Conservation (phyloP, 495 filamentous ascomycete species). For the Aeminium ludgeri region DNA sequence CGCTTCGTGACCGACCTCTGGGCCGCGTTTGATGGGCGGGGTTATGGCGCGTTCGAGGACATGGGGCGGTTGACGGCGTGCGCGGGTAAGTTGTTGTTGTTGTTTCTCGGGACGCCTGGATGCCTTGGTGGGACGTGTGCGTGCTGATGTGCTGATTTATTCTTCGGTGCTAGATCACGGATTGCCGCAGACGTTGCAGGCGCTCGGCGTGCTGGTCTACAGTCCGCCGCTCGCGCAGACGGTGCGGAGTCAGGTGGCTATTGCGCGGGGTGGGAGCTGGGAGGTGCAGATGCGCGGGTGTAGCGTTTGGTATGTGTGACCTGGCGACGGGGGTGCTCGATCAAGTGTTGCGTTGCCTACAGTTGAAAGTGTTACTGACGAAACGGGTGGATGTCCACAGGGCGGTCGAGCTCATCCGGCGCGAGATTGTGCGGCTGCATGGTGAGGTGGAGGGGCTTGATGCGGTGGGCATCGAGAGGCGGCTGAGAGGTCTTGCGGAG, state of each 20-base stretch:
- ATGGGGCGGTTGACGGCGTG: constrained; percentile 97
- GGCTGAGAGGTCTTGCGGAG: constrained; percentile 88
- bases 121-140: background rate
- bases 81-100: constrained; percentile 37
- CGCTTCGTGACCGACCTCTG: constrained; percentile 90
- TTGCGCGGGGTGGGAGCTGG: constrained; percentile 59
- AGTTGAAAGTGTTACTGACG: too few relatives aligned
- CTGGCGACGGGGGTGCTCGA: too few relatives aligned
- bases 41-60: constrained; percentile 71
- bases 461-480: constrained; percentile 89
- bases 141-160: background rate
- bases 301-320: constrained; percentile 10
- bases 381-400: too few relatives aligned
- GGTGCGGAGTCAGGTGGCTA: constrained; percentile 41
- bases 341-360: too few relatives aligned
- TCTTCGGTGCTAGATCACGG: constrained; percentile 54
- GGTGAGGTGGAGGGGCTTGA: constrained; percentile 53
- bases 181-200: constrained; percentile 81
- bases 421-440: constrained; percentile 60
- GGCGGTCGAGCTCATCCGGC: constrained; percentile 76
- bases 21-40: constrained; percentile 75
- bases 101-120: too few relatives aligned
- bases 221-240: constrained; percentile 58
- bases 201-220: constrained; percentile 66
- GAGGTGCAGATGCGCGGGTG: constrained; percentile 70